Base-by-base conservation (phyloP, 192 early-diverging fungal genomes). In the Backusella tarrabulga region DNA sequence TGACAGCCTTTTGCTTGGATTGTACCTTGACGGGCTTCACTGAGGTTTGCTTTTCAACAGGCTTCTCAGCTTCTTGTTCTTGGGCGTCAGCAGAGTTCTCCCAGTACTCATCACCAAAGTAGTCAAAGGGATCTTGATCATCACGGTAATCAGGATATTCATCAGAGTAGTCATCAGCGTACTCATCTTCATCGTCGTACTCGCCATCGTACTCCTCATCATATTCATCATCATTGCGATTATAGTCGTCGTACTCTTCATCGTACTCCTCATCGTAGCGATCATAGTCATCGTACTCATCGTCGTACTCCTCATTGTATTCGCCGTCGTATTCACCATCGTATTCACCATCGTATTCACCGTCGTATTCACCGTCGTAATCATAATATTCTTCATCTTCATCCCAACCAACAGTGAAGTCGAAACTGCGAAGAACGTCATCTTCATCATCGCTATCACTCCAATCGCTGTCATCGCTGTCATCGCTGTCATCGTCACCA, bases 41-140 rank as follows among this genome's bases (percentile, higher is more conserved):
- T 63, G 56, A 63, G 56, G 23, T 12, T 63, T 63, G 56, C 12
- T 63, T 23, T 29, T 29, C 56, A 63, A 63, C 56, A 63, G 56
- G 9, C 23, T 8, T 9, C 21, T 63, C 26, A 23, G 7, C 12
- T 63, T 29, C 56, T 63, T 63, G 56, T 29, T 23, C 56, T 63
- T 63, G 26, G 56, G 56, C 56, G 5, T 63, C 56, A 29, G 4
- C 56, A 29, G 56, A 63, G 56, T 63, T 63, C 23, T 63, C 56
- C 56, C 56, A 63, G 56, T 63, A 63, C 29, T 63, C 56, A 63
- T 63, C 56, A 29, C 56, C 56, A n/a, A 63, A 63, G 7, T 63
- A 63, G 9, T 63, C 56, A 63, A 63, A 63, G 56, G 56, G 23
- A 63, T 63, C 26, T 63, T 63, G 23, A 29, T 63, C 56, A 4